Evolutionary conservation across 2,329 filamentous ascomycete species (phyloP), one percentile per base, ranked within the genome.

Genomic region (Zopfia rhizophila): DNA sequence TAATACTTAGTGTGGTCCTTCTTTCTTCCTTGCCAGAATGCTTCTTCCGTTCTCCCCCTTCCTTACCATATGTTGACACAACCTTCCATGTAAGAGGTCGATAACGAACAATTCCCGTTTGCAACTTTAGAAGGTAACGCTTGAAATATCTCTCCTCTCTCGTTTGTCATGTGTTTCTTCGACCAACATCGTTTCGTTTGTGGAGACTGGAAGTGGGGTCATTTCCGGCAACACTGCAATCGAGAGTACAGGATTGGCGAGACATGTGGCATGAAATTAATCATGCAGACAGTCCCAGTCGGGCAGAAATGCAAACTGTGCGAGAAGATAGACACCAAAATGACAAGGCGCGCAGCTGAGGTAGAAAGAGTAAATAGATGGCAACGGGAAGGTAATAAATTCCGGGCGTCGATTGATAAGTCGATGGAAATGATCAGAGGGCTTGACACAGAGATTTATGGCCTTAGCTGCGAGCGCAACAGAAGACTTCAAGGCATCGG

Each of bases 111-210:
- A n/a, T n/a, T n/a, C n/a, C n/a, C n/a, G n/a, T n/a, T n/a, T n/a
- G n/a, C n/a, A n/a, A n/a, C n/a, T n/a, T n/a, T n/a, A n/a, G n/a
- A n/a, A n/a, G n/a, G n/a, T n/a, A n/a, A n/a, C n/a, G n/a, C n/a
- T n/a, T 68, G 58, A 68, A 66, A 72, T n/a, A n/a, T n/a, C n/a
- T n/a, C n/a, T n/a, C n/a, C n/a, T n/a, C n/a, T n/a, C n/a, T n/a
- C n/a, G n/a, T n/a, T n/a, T n/a, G n/a, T n/a, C 68, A 96, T 97
- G 93, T 97, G 93, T 79, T 97, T 94, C 81, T 97, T 92, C 80
- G 91, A 97, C 66, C 89, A 93, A 75, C 91, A 88, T 72, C 83
- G 85, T 62, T 96, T 89, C 82, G 74, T 74, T 46, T 97, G 93
- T 77, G 89, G 89, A 66, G 93, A 91, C 81, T 96, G 89, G 87